Base-by-base conservation (phyloP, 768 basidiomycete species). In the Trametopsis cervina region DNA sequence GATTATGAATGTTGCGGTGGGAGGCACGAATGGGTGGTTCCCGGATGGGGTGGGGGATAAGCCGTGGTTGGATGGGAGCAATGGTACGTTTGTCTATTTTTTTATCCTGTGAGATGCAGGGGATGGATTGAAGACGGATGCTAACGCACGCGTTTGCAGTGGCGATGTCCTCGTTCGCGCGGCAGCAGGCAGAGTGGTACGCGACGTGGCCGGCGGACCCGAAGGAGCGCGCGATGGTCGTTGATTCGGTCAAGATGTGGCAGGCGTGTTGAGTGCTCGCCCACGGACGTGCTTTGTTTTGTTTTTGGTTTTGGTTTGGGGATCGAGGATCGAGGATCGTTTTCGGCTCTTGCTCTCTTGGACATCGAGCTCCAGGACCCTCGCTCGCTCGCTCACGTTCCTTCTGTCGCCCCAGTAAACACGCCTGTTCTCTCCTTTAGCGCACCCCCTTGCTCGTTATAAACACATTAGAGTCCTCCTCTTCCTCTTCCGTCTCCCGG, bases 11-110 rank as follows among this genome's bases (percentile, higher is more conserved):
- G 76, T 94, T 43, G 89, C 81, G 6, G 83, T 90, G 26, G 92
- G 92, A 6, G 88, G 89, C 1, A 94, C 89, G 20, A 89, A 83
- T 59, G 92, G 92, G 4, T 94, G 89, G 89, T 94, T 94, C 78
- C 87, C 88, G 4, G 92, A 96, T 61, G 78, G 78, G 39, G 69
- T 67, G 15, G 81, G 77, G 5, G 65, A 78, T 58, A 91, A 91
- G 66, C 88, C 88, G 2, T 91, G 89, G 89, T 60, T 89, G 41
- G 85, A 90, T 62, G 76, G 75, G 24, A 84, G 85, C 0, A 44
- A 55, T 22, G 61, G 67, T 70, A 49, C 12, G 44, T n/a, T n/a
- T n/a, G n/a, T n/a, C n/a, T n/a, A n/a, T n/a, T n/a, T n/a, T n/a
- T n/a, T n/a, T n/a, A n/a, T 38, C 17, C 33, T 13, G 7, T 5